Conservation (phyloP, 257 asterid species). For the Datura wrightii region DNA sequence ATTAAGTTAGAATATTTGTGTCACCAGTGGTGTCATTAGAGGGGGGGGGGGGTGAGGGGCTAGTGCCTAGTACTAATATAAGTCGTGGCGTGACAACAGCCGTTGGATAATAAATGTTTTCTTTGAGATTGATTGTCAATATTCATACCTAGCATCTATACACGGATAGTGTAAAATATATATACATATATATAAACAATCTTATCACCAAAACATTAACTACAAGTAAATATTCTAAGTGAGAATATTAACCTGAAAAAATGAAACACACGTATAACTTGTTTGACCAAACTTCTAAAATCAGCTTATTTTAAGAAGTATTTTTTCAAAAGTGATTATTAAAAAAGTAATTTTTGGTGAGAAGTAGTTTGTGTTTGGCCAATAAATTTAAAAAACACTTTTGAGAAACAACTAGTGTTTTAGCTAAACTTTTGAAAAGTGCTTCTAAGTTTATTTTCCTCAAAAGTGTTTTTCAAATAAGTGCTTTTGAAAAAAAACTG, state of each 20-base stretch:
- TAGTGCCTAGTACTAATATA: no score
- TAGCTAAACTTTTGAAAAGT: no score
- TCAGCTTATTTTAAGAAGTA: no score
- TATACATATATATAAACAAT: not conserved
- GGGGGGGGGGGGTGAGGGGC: not conserved
- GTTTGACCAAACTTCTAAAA: no score
- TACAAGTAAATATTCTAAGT: not conserved
- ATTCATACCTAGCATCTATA: not conserved
- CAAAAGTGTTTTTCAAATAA: no score
- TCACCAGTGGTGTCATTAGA: not conserved
- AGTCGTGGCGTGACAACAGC: conserved; percentile 46
- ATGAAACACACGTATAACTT: not conserved
- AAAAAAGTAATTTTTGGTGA: no score
- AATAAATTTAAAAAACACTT: no score
- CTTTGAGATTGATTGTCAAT: conserved; percentile 40
- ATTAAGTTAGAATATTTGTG: conserved; percentile 6
- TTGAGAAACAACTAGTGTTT: no score
- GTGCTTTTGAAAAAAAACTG: no score
- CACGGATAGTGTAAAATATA: not conserved
- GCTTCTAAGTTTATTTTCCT: no score
- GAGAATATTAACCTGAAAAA: not conserved
- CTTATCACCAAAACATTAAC: not conserved
- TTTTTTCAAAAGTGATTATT: no score
- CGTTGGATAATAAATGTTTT: conserved; percentile 34
- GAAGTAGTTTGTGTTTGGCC: no score